These are phyloP conservation scores for Gilbertella persicaria DNA, from an alignment of 371 early-diverging fungal species.

Conservation along the genomic window DNA sequence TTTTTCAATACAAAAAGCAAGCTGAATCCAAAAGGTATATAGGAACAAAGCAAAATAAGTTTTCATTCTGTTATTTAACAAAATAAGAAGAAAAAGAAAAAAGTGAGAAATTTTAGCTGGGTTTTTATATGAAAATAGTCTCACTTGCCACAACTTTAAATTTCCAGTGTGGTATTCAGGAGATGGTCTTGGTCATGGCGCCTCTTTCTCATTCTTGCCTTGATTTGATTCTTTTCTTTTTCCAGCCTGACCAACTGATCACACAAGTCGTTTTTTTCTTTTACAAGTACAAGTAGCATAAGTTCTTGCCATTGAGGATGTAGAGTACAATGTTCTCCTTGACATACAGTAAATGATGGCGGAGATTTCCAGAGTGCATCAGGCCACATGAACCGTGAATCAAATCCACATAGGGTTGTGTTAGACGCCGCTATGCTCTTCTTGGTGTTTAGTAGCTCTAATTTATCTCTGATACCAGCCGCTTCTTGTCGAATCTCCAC, in stretches of 20 bases:
- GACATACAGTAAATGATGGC: constrained; percentile 8
- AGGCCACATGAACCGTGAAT: constrained; percentile 43
- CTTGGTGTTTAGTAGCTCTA: not conserved
- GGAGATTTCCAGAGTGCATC: constrained; percentile 29
- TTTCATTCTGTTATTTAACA: too few relatives aligned
- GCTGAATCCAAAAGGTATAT: not conserved
- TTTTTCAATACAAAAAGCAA: not conserved
- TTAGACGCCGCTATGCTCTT: constrained; percentile 12
- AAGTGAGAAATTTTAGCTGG: too few relatives aligned
- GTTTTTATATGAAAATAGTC: too few relatives aligned
- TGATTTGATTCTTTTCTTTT: constrained; percentile 17
- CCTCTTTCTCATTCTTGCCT: constrained; percentile 20
- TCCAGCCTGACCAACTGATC: constrained; percentile 3
- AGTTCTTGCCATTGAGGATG: constrained; percentile 45
- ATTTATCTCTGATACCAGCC: constrained; percentile 2
- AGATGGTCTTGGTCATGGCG: too few relatives aligned
- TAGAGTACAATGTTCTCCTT: constrained; percentile 24
- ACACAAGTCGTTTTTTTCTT: constrained; percentile 19
- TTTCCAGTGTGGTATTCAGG: not conserved
- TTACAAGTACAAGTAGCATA: constrained; percentile 1
- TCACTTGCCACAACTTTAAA: too few relatives aligned
- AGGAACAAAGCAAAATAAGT: not conserved
- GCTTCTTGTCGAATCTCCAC: constrained; percentile 17
- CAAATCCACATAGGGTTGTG: constrained; percentile 47
- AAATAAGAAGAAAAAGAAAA: too few relatives aligned